These are phyloP conservation scores for Jacaranda copaia DNA, from an alignment of 257 asterid species.

Conservation along the genomic window DNA sequence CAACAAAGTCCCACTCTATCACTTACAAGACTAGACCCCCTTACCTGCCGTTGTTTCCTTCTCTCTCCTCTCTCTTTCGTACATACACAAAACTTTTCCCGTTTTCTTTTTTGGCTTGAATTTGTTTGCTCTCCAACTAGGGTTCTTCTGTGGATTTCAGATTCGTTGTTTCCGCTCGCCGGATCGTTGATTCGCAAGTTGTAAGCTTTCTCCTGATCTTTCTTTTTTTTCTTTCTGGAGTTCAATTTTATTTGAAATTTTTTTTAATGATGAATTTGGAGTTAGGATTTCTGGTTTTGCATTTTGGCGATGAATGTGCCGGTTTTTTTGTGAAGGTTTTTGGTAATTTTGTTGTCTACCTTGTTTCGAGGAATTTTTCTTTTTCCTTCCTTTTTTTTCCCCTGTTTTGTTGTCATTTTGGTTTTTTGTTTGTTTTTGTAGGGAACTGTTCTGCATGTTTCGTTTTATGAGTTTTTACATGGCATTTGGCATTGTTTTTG, in stretches of 20 bases:
- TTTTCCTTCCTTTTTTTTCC: too few species aligned
- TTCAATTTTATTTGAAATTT: neutral
- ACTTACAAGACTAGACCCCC: conserved; percentile 45
- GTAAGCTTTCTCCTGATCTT: conserved; percentile 51
- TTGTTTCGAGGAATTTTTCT: neutral
- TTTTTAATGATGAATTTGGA: conserved; percentile 12
- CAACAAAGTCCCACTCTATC: conserved; percentile 70
- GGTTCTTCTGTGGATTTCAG: conserved; percentile 39
- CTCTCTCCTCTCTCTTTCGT: conserved; percentile 34
- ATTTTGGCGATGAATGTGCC: conserved; percentile 15
- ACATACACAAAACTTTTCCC: conserved; percentile 37
- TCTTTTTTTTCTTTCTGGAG: neutral
- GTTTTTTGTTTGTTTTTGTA: neutral
- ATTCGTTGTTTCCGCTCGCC: conserved; percentile 30
- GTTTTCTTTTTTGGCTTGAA: conserved; percentile 17
- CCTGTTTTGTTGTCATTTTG: neutral
- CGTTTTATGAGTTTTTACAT: neutral
- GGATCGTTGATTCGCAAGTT: conserved; percentile 54
- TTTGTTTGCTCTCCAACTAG: conserved; percentile 40
- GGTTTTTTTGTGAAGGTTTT: conserved; percentile 23
- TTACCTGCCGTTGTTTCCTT: conserved; percentile 43
- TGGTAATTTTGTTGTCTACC: neutral
- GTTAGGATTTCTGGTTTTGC: conserved; percentile 11
- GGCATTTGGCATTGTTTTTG: conserved; percentile 19
- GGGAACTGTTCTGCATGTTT: conserved; percentile 32